Evolutionary conservation across 2,329 filamentous ascomycete species (phyloP), one percentile per base, ranked within the genome.

Genomic region (Cephalotrichum gorgonifer): DNA sequence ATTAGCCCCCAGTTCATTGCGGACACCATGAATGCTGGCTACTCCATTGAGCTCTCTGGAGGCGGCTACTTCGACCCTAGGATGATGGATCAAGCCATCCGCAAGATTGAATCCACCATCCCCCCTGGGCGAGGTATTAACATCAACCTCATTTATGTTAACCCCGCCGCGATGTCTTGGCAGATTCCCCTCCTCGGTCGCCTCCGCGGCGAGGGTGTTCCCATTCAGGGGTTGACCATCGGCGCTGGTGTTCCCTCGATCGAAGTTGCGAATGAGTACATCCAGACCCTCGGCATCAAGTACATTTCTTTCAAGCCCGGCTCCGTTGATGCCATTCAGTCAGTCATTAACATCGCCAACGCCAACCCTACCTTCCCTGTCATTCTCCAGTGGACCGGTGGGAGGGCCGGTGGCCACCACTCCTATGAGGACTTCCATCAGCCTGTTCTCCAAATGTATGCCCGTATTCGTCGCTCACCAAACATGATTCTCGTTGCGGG

Each of bases 381-480:
- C 47, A 81, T 95, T 48, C 72, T 95, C 53, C 90, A 96, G 68
- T 96, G 90, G 90, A 96, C 90, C 52, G 90, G 90, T 62, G 90
- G 90, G 38, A 85, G 90, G 67, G 90, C 89, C 56, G 90, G 90
- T 71, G 90, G 90, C 50, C 90, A 95, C 65, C 90, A 96, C 71
- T 95, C 89, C 1, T 95, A 84, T 54, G 90, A 96, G 64, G 90
- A 96, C 65, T 95, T 96, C 76, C 90, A 95, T 66, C 83, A 90
- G 60, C 90, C 90, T 5, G 84, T 96, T 42, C 72, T 96, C 7
- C 83, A 88, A 59, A 94, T 95, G 86, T 96, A 96, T 64, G 80
- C 83, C 56, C 83, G 89, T 50, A 89, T 96, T 55, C 81, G 90
- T 61, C 82, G 88, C 61, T 85, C 85, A 55, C 77, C 86, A 56